Conservation (phyloP, 495 filamentous ascomycete genomes). For the Penicillium macrosclerotiorum region DNA sequence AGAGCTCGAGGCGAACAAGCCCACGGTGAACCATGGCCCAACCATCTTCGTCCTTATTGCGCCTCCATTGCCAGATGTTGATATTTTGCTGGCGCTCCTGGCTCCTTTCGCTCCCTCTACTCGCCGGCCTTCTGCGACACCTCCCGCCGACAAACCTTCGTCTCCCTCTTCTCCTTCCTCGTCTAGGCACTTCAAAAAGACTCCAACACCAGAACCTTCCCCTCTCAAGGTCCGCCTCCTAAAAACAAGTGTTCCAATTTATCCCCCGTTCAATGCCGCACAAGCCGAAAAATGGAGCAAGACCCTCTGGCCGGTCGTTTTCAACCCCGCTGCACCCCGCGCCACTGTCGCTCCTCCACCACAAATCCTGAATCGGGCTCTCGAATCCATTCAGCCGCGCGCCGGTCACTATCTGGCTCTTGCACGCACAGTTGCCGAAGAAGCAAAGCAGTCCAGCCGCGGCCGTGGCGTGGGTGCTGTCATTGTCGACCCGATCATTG, state of each 20-base stretch:
- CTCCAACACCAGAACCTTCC: conserved; percentile 7
- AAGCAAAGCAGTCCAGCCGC: conserved; percentile 51
- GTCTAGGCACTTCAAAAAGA: too few relatives aligned
- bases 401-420: conserved; percentile 63
- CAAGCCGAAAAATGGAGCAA: conserved; percentile 77
- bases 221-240: conserved; percentile 38
- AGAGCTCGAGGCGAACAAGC: conserved; percentile 20
- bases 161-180: conserved; percentile 5
- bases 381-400: conserved; percentile 54
- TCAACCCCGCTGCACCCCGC: conserved; percentile 69
- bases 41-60: conserved; percentile 41
- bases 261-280: conserved; percentile 68
- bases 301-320: conserved; percentile 83
- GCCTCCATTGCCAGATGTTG: conserved; percentile 33
- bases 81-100: conserved; percentile 28
- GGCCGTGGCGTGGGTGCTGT: conserved; percentile 78
- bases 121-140: conserved; percentile 5
- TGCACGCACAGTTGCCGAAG: conserved; percentile 60
- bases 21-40: conserved; percentile 5
- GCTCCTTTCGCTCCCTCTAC: conserved; percentile 30
- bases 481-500: conserved; percentile 62
- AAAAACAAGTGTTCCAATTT: conserved; percentile 64
- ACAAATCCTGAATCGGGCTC: conserved; percentile 58
- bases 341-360: conserved; percentile 36
- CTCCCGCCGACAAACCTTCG: conserved; percentile 1